Conservation (phyloP, 2,329 filamentous ascomycete genomes). For the Colletotrichum melonis region DNA sequence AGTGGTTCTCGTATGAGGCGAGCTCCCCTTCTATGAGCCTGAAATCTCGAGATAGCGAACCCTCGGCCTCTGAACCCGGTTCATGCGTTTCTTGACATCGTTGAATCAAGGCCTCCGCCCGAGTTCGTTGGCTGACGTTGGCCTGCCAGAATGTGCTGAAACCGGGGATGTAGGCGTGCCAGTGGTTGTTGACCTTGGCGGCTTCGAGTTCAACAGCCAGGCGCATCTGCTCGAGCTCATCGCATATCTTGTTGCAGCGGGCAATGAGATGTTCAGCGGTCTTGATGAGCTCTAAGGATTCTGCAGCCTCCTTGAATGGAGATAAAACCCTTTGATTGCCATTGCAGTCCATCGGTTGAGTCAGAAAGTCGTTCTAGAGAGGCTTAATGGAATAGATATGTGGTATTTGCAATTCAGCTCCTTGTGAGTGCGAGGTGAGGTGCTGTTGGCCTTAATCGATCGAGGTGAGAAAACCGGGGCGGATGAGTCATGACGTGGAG, state of each 20-base stretch:
- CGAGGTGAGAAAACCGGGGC: background rate
- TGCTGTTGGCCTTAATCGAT: background rate
- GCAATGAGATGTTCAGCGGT: slow-evolving; percentile 11
- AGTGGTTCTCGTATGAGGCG: slow-evolving; percentile 23
- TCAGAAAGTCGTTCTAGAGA: background rate
- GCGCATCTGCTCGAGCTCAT: slow-evolving; percentile 12
- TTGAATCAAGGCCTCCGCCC: slow-evolving; percentile 14
- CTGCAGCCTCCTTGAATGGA: background rate
- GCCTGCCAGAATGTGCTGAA: slow-evolving; percentile 30
- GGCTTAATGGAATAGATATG: background rate
- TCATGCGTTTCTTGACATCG: background rate
- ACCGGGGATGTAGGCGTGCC: slow-evolving; percentile 27
- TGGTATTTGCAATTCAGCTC: background rate
- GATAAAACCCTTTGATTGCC: background rate
- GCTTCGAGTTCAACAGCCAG: slow-evolving; percentile 10
- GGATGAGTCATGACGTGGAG: slow-evolving; percentile 10
- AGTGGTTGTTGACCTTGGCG: slow-evolving; percentile 16
- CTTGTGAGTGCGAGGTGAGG: background rate
- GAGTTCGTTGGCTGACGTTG: slow-evolving; percentile 9
- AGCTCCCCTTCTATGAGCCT: slow-evolving; percentile 27
- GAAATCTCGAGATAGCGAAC: slow-evolving; percentile 6
- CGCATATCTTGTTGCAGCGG: slow-evolving; percentile 8
- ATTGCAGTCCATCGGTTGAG: background rate
- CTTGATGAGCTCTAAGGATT: background rate
- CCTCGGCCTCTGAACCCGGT: slow-evolving; percentile 9